Base-by-base conservation (phyloP, 2,329 filamentous ascomycete genomes). In the Plenodomus lindquistii region DNA sequence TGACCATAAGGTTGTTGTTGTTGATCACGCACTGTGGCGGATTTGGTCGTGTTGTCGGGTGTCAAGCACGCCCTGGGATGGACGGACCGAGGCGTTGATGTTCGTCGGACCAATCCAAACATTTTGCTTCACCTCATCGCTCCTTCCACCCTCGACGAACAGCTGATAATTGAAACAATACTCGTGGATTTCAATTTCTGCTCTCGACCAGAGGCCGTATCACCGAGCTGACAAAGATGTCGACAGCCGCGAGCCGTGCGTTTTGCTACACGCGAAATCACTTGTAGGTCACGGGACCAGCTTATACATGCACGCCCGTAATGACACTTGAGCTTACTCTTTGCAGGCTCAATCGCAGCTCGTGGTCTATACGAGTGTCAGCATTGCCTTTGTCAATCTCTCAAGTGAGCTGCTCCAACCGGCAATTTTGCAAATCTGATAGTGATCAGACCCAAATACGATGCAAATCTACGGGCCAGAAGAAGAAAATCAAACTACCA, bases 241-340 rank as follows among this genome's bases (percentile, higher is more conserved):
- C 27, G 10, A 15, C 27, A 13, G 27, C 27, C 15, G 27, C 27
- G 27, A 8, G 27, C 10, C 27, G 11, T 8, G 27, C 27, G 27
- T 8, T 31, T 15, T 31, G 11, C 27, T 31, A 13, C 11, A 4
- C 27, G 8, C 21, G 29, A 11, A 34, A 34, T 16, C 22, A 17
- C 15, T 19, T 17, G 39, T 41, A 41, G 21, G 39, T 41, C 39
- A 41, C 39, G 39, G 31, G 39, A 41, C 16, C n/a, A n/a, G n/a
- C 6, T 41, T 29, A 5, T 31, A 10, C 35, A n/a, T 18, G 35
- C 19, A 18, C 17, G 6, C 5, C 5, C 34, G 5, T 5, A 11
- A 5, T 31, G 27, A 13, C 27, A 15, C 8, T 16, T 37, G 19
- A 17, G 19, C 35, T 37, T 8, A 37, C 35, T 9, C 27, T 18